phyloP scores from a whole-genome alignment of 2,329 filamentous ascomycete genomes.

The Penicillium glabrum region DNA sequence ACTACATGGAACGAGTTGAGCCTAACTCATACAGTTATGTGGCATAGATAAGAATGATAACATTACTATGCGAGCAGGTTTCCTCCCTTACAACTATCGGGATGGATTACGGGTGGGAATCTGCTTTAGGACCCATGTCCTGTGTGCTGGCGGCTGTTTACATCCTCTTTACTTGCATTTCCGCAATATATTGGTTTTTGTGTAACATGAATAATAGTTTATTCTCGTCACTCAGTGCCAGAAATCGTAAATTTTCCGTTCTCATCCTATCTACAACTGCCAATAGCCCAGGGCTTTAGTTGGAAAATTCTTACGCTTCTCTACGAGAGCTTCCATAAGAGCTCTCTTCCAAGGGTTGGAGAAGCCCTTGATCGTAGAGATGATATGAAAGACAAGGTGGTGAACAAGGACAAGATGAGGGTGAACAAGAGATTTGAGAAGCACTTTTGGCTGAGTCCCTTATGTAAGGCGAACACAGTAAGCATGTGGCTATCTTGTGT shows the following conservation, averaged over 20 bases:
- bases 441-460: too few relatives aligned
- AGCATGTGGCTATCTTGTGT: too few relatives aligned
- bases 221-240: neutral
- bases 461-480: too few relatives aligned
- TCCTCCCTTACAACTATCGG: neutral
- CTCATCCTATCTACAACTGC: too few relatives aligned
- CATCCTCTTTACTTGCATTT: neutral
- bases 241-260: neutral
- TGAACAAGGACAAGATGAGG: too few relatives aligned
- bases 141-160: neutral
- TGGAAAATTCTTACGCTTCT: too few relatives aligned
- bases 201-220: neutral
- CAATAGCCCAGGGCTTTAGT: too few relatives aligned
- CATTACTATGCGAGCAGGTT: neutral
- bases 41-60: conserved; percentile 47
- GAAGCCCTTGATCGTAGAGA: neutral
- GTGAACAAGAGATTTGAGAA: too few relatives aligned
- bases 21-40: conserved; percentile 68
- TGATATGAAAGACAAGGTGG: too few relatives aligned
- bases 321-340: neutral
- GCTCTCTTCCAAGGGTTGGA: neutral
- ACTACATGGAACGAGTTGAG: conserved; percentile 82
- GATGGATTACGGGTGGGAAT: neutral
- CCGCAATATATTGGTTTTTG: neutral
- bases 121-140: neutral